phyloP scores from a whole-genome alignment of 1,139 yeast species.

The Scheffersomyces lignicola region DNA sequence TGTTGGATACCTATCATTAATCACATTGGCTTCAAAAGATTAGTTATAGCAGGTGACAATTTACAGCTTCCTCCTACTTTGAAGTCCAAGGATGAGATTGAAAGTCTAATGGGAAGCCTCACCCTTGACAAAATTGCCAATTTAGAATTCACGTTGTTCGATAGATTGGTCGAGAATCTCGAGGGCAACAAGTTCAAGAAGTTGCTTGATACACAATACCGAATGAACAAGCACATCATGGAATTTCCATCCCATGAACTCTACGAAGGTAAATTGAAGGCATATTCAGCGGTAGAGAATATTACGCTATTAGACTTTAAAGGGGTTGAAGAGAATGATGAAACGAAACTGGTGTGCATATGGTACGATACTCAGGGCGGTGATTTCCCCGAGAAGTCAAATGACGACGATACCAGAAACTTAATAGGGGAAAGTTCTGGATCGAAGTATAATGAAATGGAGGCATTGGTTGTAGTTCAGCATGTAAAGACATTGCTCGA shows the following conservation, averaged over 20 bases:
- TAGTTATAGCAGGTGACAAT: conserved; percentile 84
- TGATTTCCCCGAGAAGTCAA: conserved; percentile 62
- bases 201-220: conserved; percentile 71
- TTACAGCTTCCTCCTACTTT: conserved; percentile 84
- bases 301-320: conserved; percentile 58
- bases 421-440: conserved; percentile 15
- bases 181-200: conserved; percentile 49
- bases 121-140: conserved; percentile 27
- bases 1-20: conserved; percentile 93
- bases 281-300: conserved; percentile 59
- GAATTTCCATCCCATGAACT: conserved; percentile 68
- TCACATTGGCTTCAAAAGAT: conserved; percentile 56
- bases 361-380: conserved; percentile 98
- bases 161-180: conserved; percentile 63
- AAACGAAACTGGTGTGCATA: conserved; percentile 37
- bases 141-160: conserved; percentile 73
- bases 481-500: conserved; percentile 54
- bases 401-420: conserved; percentile 34
- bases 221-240: conserved; percentile 84
- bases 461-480: conserved; percentile 56
- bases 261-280: conserved; percentile 62
- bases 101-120: conserved; percentile 27
- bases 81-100: conserved; percentile 37
- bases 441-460: conserved; percentile 75
- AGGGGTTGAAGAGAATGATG: conserved; percentile 42